Evolutionary conservation across 2,329 filamentous ascomycete species (phyloP).

Genomic region (Pyricularia sp.): DNA sequence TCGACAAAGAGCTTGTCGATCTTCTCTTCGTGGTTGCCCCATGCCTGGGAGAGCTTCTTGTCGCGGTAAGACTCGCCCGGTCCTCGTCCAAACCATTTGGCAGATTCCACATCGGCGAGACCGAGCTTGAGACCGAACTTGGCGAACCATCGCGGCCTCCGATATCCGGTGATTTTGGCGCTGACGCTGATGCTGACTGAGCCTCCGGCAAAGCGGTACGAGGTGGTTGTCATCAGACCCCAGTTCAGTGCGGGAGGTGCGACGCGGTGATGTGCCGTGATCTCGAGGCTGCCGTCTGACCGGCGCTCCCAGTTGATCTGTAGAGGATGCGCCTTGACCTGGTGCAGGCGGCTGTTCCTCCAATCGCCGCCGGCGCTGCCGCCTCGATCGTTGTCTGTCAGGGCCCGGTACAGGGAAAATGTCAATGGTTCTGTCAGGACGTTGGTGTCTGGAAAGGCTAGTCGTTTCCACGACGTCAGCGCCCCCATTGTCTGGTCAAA

Average conservation of each 20-base stretch:
- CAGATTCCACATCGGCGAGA: slow-evolving; percentile 22
- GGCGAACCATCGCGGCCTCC: slow-evolving; percentile 43
- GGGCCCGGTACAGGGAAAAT: slow-evolving; percentile 49
- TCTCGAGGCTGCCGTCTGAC: slow-evolving; percentile 18
- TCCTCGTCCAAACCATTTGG: slow-evolving; percentile 55
- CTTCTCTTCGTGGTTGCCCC: slow-evolving; percentile 36
- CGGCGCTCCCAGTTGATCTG: slow-evolving; percentile 19
- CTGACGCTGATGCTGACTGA: slow-evolving; percentile 36
- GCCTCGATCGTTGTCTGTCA: slow-evolving; percentile 52
- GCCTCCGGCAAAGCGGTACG: slow-evolving; percentile 39
- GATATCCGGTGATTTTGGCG: slow-evolving; percentile 31
- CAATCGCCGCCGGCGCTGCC: slow-evolving; percentile 43
- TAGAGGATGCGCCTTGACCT: slow-evolving; percentile 27
- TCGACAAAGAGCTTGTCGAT: slow-evolving; percentile 42
- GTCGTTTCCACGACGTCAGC: slow-evolving; percentile 27
- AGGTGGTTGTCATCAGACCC: slow-evolving; percentile 35
- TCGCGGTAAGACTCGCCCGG: slow-evolving; percentile 55
- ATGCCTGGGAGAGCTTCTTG: slow-evolving; percentile 45
- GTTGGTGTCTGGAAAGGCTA: slow-evolving; percentile 15
- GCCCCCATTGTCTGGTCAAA: slow-evolving; percentile 30
- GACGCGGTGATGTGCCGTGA: slow-evolving; percentile 38
- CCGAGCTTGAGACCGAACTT: slow-evolving; percentile 47
- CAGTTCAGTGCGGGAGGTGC: slow-evolving; percentile 53
- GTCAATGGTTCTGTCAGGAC: slow-evolving; percentile 30
- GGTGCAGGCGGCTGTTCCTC: slow-evolving; percentile 31